phyloP scores from a whole-genome alignment of 2,329 filamentous ascomycete genomes.

The Pseudogymnoascus sp. region DNA sequence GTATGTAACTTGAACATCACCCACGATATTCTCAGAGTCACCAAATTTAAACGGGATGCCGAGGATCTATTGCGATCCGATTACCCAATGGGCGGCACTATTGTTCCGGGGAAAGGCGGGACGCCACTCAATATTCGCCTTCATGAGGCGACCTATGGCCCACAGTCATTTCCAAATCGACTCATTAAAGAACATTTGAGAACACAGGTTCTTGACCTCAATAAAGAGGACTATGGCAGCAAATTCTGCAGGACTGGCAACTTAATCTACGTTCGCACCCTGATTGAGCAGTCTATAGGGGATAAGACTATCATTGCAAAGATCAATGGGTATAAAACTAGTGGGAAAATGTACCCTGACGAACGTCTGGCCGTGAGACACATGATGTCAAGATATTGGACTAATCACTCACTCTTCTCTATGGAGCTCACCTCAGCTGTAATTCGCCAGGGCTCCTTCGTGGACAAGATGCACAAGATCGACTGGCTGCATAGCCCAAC shows the following conservation, averaged over 20 bases:
- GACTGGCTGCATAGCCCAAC: constrained; percentile 73
- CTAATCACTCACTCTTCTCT: constrained; percentile 58
- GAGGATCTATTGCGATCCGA: constrained; percentile 40
- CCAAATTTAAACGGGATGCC: constrained; percentile 55
- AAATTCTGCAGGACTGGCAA: background rate
- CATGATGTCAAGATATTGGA: constrained; percentile 68
- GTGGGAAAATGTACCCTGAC: constrained; percentile 18
- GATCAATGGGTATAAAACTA: constrained; percentile 34
- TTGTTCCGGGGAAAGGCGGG: constrained; percentile 51
- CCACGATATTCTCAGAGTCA: constrained; percentile 54
- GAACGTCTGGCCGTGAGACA: constrained; percentile 48
- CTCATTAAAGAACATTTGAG: constrained; percentile 46
- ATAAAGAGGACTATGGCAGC: background rate
- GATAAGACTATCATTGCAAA: constrained; percentile 34
- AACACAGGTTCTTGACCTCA: constrained; percentile 36
- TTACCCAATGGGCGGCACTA: constrained; percentile 61
- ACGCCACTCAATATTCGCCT: constrained; percentile 36
- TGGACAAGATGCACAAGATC: constrained; percentile 68
- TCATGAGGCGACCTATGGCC: constrained; percentile 18
- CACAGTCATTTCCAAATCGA: constrained; percentile 51
- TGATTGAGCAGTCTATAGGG: constrained; percentile 43
- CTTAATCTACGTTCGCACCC: constrained; percentile 39
- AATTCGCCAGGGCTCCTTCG: constrained; percentile 58
- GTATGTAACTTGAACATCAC: constrained; percentile 46
- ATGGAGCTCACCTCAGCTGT: constrained; percentile 61